Conservation (phyloP, 208 protist species). For the Perkinsela sp. region DNA sequence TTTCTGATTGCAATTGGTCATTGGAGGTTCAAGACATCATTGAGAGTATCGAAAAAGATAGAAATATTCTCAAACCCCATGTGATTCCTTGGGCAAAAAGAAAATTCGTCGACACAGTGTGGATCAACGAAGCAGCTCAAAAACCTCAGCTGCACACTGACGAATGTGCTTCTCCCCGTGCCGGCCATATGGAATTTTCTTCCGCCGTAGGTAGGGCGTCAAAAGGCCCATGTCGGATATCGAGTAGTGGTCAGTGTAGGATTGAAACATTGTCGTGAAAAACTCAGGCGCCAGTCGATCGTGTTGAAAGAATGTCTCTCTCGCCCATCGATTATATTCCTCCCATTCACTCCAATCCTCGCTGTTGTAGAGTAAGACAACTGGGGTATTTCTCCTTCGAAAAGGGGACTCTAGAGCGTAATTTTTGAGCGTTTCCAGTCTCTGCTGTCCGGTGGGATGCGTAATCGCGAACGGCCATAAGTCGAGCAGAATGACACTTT, state of each 20-base stretch:
- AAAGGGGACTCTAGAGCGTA: background rate
- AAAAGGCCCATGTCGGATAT: background rate
- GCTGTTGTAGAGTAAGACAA: background rate
- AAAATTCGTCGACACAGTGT: too few species aligned
- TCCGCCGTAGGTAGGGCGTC: background rate
- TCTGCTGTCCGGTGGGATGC: background rate
- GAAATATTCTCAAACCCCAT: too few species aligned
- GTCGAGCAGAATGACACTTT: background rate
- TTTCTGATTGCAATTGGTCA: too few species aligned
- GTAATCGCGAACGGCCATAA: background rate
- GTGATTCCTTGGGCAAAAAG: too few species aligned
- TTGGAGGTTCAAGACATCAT: too few species aligned
- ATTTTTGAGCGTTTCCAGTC: background rate
- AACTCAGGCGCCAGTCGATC: background rate
- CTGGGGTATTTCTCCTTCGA: background rate
- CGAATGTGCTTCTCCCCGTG: background rate
- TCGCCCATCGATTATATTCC: background rate
- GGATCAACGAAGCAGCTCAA: too few species aligned
- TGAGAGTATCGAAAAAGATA: too few species aligned
- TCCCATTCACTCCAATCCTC: background rate
- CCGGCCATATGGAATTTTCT: background rate
- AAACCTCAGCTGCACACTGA: background rate
- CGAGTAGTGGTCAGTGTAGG: background rate
- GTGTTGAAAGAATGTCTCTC: background rate
- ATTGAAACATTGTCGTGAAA: background rate